These are phyloP conservation scores for Penicillium bovifimosum DNA, from an alignment of 495 filamentous ascomycete species.

Conservation along the genomic window DNA sequence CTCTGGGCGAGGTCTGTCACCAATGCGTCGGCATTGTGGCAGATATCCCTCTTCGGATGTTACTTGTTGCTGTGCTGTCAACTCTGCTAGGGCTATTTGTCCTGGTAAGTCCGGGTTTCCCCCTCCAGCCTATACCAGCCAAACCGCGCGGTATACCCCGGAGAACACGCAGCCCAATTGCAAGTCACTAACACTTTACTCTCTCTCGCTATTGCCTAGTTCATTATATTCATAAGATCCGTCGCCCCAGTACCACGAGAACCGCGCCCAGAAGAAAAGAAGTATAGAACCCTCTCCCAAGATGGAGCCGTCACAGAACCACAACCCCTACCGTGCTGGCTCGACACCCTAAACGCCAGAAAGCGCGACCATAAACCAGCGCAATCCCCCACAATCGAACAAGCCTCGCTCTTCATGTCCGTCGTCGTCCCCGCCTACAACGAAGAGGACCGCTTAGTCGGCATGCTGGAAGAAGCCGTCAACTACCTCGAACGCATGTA, in stretches of 20 bases:
- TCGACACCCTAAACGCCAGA: constrained; percentile 57
- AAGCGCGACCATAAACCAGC: constrained; percentile 27
- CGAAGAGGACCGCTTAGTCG: constrained; percentile 72
- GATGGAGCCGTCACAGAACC: constrained; percentile 55
- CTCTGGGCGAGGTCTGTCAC: constrained; percentile 31
- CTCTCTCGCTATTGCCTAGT: constrained; percentile 33
- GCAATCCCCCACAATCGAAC: constrained; percentile 32
- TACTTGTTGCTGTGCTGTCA: constrained; percentile 26
- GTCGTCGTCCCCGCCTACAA: constrained; percentile 96
- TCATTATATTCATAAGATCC: constrained; percentile 64
- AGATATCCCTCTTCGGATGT: constrained; percentile 26
- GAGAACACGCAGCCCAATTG: neutral
- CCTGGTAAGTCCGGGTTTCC: constrained; percentile 28
- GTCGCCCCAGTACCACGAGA: constrained; percentile 77
- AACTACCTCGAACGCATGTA: constrained; percentile 73
- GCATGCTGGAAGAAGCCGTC: constrained; percentile 87
- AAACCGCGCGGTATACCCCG: neutral
- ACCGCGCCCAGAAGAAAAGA: constrained; percentile 72
- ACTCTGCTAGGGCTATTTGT: constrained; percentile 32
- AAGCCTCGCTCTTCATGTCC: constrained; percentile 65
- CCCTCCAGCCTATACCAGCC: neutral
- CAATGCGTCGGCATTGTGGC: constrained; percentile 29
- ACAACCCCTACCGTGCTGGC: constrained; percentile 75
- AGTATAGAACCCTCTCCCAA: constrained; percentile 68
- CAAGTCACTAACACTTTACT: constrained; percentile 2